phyloP scores from a whole-genome alignment of 108 stramenopile species.

The Pseudonitzschia delicatissima region DNA sequence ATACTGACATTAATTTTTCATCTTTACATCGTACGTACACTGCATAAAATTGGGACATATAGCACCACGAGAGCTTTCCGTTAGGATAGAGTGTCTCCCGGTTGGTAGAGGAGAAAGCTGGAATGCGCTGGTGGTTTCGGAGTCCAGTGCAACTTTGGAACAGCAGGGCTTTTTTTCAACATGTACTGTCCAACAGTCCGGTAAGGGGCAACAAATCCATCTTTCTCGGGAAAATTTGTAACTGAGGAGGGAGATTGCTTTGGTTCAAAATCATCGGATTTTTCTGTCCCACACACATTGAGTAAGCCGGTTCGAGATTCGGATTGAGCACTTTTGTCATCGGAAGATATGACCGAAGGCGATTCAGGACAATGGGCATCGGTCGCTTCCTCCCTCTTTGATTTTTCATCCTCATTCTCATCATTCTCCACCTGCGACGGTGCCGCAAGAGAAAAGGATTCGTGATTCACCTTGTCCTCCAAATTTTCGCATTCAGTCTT shows the following conservation, averaged over 20 bases:
- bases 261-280: background rate
- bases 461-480: background rate
- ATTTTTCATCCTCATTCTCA: slow-evolving; percentile 4
- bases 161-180: background rate
- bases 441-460: no score
- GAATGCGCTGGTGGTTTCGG: slow-evolving; percentile 16
- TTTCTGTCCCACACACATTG: background rate
- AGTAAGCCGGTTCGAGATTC: background rate
- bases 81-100: no score
- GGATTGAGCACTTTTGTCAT: background rate
- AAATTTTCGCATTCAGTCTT: background rate
- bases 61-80: no score
- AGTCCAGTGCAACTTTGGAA: background rate
- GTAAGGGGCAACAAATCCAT: background rate
- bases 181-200: background rate
- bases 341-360: background rate
- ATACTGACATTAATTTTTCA: no score
- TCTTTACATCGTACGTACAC: no score
- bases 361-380: background rate
- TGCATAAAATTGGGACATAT: no score
- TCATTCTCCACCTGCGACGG: background rate
- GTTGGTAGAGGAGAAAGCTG: no score
- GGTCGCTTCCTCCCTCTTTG: background rate
- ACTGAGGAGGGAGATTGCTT: slow-evolving; percentile 12
- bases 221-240: background rate